These are phyloP conservation scores for Kwoniella mangroviensis DNA, from an alignment of 768 basidiomycete genomes.

Conservation along the genomic window DNA sequence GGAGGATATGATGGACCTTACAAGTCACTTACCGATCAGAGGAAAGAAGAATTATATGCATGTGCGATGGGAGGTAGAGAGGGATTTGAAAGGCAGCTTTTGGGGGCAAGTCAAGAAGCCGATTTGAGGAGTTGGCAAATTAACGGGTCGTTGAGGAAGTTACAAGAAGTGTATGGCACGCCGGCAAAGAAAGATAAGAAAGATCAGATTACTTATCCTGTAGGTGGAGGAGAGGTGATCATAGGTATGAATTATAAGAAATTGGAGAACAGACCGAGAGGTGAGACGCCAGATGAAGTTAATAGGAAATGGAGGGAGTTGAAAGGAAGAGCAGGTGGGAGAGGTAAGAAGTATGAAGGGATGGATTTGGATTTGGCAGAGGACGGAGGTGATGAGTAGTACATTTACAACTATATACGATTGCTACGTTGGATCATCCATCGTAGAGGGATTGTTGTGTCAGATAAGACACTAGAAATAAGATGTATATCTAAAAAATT, in stretches of 20 bases:
- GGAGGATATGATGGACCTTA: conserved; percentile 60
- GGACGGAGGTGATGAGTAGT: conserved; percentile 3
- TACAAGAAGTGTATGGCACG: conserved; percentile 67
- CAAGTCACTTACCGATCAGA: conserved; percentile 17
- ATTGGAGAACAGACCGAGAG: conserved; percentile 69
- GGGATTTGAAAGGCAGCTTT: conserved; percentile 39
- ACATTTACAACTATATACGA: too few species aligned
- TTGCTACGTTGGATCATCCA: too few species aligned
- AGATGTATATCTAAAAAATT: too few species aligned
- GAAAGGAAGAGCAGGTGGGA: conserved; percentile 36
- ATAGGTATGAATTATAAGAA: conserved; percentile 70
- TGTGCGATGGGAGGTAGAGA: conserved; percentile 32
- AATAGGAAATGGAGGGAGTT: conserved; percentile 78
- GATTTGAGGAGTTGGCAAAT: conserved; percentile 66
- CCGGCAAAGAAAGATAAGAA: conserved; percentile 57
- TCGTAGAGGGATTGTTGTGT: too few species aligned
- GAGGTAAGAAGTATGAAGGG: conserved; percentile 24
- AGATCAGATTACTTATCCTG: conserved; percentile 63
- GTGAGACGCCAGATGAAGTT: conserved; percentile 71
- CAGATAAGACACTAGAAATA: too few species aligned
- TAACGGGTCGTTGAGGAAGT: conserved; percentile 67
- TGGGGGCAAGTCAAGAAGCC: conserved; percentile 38
- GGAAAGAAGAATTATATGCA: conserved; percentile 25
- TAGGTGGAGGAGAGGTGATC: conserved; percentile 74
- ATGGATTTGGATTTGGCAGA: conserved; percentile 4